Base-by-base conservation (phyloP, 768 basidiomycete species). In the Rhizopogon rudus region DNA sequence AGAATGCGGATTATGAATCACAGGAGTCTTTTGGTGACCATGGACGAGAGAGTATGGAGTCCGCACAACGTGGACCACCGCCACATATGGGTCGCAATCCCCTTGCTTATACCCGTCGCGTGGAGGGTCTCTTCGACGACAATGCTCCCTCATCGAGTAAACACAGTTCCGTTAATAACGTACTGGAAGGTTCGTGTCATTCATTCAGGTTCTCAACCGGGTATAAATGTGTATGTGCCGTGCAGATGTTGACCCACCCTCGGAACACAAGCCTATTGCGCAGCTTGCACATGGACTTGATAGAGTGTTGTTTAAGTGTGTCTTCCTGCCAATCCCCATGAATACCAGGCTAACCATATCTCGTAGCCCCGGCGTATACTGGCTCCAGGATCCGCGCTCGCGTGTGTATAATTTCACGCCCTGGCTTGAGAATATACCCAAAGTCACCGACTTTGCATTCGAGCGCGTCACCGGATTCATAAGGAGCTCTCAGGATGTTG, bases 381-480 rank as follows among this genome's bases (percentile, higher is more conserved):
- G 91, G 86, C 71, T 97, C 2, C 83, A 84, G 62, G 93, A 98
- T 65, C 90, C 92, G 0, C 78, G 89, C 16, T 89, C 93, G 0
- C 78, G 83, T 5, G 87, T 92, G 13, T 95, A 90, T 72, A 95
- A 95, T 64, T 98, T 93, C 65, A 69, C 84, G 0, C 81, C 84
- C 3, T 81, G 78, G 65, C 73, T 97, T 5, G 81, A 91, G 69
- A 67, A 70, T 1, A 81, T 99, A 44, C 92, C 94, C 0, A 74
- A 81, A 55, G 83, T 93, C 5, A 81, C 78, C 5, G 84, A 93
- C 44, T 98, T 98, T 63, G 93, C 86, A 6, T 97, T 93, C 55
- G 86, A 90, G 51, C 81, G 89, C 2, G 67, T 94, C 0, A 74
- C 80, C 3, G 77, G 79, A 0, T 99, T 96, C 62, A 71, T 89